Evolutionary conservation across 2,329 filamentous ascomycete species (phyloP), one percentile per base, ranked within the genome.

Genomic region (Aspergillus neotritici): DNA sequence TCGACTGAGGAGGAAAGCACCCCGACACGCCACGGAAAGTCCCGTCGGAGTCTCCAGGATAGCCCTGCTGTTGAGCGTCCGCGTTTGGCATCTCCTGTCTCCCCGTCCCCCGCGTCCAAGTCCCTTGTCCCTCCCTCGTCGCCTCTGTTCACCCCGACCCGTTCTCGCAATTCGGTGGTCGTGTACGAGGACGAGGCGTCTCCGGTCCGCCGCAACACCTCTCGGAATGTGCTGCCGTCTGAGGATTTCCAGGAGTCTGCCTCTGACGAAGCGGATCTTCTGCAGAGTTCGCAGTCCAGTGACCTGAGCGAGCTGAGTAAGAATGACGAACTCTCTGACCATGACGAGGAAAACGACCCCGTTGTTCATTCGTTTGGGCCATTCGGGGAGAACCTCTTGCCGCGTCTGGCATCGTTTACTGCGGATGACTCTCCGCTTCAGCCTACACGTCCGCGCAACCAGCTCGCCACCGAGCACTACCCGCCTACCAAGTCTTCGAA

Each of bases 311-410:
- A 66, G 14, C 42, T 61, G 31, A 60, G 58, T 45, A 65, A 67
- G 41, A 63, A 70, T 4, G 82, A 84, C 13, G 82, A 89, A 13
- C 79, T 84, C 41, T 83, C 87, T 39, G 82, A 94, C 50, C 83
- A 86, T 1, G 85, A 91, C 55, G 90, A 96, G 70, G 91, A 97
- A 67, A 96, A 96, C 51, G 93, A 97, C 55, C 90, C 90, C 3
- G 82, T 95, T 42, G 75, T 96, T 13, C 87, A 93, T 65, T 95
- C 90, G 0, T 96, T 96, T 54, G 90, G 89, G 12, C 88, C 89
- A 1, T 94, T 87, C 59, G 89, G 88, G 33, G 86, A 86, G 41
- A 87, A 95, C 61, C 75, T 95, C 31, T 81, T 91, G n/a, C 80
- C 80, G 48, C 83, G 87, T 17, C 78, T 96, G 64, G 86, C 87